Percentiles rank a stretch among this genome's conserved stretches.
Evolutionary conservation across 129 eudicot genomes (phyloP).

Genomic region (Deinandra increscens): DNA sequence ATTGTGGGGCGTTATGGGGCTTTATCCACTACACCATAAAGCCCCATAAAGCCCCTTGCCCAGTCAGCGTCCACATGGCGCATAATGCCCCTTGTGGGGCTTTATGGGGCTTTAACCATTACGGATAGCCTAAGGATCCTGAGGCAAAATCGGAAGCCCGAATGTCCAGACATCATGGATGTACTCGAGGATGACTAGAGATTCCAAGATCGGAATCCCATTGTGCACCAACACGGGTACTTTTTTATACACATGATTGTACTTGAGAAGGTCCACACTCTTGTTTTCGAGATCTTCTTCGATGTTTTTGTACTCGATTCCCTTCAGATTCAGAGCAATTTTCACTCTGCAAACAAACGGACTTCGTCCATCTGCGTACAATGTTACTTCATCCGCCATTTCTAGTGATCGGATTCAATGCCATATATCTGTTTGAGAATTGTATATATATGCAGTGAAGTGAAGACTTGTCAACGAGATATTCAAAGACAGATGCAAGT

Average conservation of each 20-base stretch:
- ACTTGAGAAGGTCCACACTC: conserved; percentile 37
- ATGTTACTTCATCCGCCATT: conserved; percentile 29
- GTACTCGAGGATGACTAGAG: conserved; percentile 42
- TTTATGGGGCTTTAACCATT: too few relatives aligned
- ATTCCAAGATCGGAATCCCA: conserved; percentile 28
- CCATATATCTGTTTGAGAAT: too few relatives aligned
- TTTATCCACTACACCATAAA: too few relatives aligned
- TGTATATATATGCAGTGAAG: too few relatives aligned
- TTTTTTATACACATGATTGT: conserved; percentile 39
- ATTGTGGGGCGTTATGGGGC: too few relatives aligned
- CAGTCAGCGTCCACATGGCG: too few relatives aligned
- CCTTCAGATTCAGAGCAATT: conserved; percentile 34
- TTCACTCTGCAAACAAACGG: conserved; percentile 30
- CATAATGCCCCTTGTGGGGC: too few relatives aligned
- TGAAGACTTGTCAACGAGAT: too few relatives aligned
- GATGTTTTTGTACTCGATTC: conserved; percentile 25
- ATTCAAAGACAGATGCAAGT: too few relatives aligned
- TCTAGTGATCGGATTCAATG: too few relatives aligned
- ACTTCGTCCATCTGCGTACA: conserved; percentile 22
- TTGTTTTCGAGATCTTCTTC: conserved; percentile 31
- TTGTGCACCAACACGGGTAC: conserved; percentile 41
- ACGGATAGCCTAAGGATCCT: conserved; percentile 37
- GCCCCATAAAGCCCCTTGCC: too few relatives aligned
- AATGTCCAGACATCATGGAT: conserved; percentile 45
- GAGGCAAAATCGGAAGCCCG: conserved; percentile 34